Base-by-base conservation (phyloP, 345 rosid species). In the Brassica nigra region DNA sequence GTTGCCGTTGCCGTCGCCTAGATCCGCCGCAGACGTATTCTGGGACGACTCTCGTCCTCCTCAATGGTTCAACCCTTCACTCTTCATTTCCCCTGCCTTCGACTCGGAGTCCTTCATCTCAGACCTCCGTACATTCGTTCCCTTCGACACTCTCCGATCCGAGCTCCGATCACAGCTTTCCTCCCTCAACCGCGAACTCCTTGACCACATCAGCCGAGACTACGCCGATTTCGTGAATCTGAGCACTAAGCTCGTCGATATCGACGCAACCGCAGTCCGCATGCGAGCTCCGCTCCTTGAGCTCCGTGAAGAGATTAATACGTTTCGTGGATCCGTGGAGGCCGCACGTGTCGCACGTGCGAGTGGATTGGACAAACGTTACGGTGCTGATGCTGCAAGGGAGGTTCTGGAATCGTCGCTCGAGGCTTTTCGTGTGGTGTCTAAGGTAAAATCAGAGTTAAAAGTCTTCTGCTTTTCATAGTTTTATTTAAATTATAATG, bases 191-290 rank as follows among this genome's bases (percentile, higher is more conserved):
- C 90, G 91, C 68, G 99, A 96, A 76, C 90, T 96, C 52, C 86
- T 96, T 66, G 99, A 96, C 78, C 93, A 92, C 75, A 93, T 96
- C 89, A 96, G 93, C 81, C 97, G 98, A 37, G 99, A 96, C 82
- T 96, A 93, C 73, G 84, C 90, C 14, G 99, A 93, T 83, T 93
- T 93, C 73, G 99, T 90, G 55, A 93, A 90, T 81, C 83, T 96
- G 70, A 92, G 95, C 83, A 88, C 98, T 66, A 92, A 96, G 87
- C 97, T 96, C 61, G 97, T 96, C 4, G 97, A 96, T 63, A 91
- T 95, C 61, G 98, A 95, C 28, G 87, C 92, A 6, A 91, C 95
- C 52, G 97, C 92, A 5, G 88, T 89, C 7, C 93, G 97, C n/a
- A 93, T 93, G 97, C 97, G 99, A 7, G 99, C 97, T 3, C 97